A percentile compares a stretch with the other conserved stretches of the same genome.
phyloP scores from a whole-genome alignment of 2,329 filamentous ascomycete species.

The Coniochaeta hoffmannii region DNA sequence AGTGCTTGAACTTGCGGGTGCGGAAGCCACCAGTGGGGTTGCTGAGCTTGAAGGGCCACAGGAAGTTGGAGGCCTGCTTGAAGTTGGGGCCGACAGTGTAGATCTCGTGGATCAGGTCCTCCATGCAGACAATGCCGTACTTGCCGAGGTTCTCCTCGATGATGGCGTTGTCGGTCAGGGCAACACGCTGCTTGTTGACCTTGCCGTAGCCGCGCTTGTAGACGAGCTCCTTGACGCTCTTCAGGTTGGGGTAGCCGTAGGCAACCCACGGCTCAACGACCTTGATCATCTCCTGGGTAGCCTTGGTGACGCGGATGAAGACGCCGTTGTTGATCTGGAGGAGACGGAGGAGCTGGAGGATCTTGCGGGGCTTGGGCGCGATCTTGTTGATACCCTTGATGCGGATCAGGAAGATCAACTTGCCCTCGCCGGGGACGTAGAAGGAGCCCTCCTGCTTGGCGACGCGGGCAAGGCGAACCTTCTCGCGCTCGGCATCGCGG shows the following conservation, averaged over 20 bases:
- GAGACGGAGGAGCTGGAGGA: slow-evolving; percentile 97
- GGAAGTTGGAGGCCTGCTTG: slow-evolving; percentile 99
- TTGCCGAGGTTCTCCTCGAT: slow-evolving; percentile 95
- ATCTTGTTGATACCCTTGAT: slow-evolving; percentile 99
- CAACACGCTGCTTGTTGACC: slow-evolving; percentile 94
- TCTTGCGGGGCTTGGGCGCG: slow-evolving; percentile 99
- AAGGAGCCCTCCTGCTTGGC: slow-evolving; percentile 89
- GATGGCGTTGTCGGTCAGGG: slow-evolving; percentile 95
- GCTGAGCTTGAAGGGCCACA: slow-evolving; percentile 99
- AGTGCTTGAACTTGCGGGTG: slow-evolving; percentile 97
- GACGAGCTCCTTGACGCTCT: slow-evolving; percentile 97
- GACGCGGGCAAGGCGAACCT: slow-evolving; percentile 83
- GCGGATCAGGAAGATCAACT: slow-evolving; percentile 95
- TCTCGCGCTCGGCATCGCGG: slow-evolving; percentile 96
- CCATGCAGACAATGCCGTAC: slow-evolving; percentile 98
- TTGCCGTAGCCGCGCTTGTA: slow-evolving; percentile 99
- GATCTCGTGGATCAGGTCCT: slow-evolving; percentile 99
- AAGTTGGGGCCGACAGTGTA: slow-evolving; percentile 98
- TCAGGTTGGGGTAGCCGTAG: slow-evolving; percentile 99
- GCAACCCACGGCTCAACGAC: slow-evolving; percentile 98
- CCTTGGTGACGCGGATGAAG: slow-evolving; percentile 97
- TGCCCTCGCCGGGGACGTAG: slow-evolving; percentile 90
- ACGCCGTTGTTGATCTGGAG: slow-evolving; percentile 99
- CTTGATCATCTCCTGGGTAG: slow-evolving; percentile 94
- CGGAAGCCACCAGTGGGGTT: slow-evolving; percentile 98